These are phyloP conservation scores for Metschnikowia koreensis DNA, from an alignment of 805 yeast species.

Conservation along the genomic window DNA sequence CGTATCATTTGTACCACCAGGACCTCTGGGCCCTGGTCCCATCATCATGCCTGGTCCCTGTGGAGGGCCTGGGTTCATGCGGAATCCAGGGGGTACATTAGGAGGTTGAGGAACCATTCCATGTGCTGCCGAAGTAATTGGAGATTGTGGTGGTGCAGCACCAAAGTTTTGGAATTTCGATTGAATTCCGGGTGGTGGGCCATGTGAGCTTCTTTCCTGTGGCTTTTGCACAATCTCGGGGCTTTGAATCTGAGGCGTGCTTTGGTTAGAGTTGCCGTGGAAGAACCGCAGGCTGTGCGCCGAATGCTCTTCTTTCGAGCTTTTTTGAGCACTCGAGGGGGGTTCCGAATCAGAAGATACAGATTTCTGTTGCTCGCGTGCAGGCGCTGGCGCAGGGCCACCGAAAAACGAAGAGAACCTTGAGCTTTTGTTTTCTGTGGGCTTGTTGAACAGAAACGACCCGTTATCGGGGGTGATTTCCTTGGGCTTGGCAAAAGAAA, in stretches of 20 bases:
- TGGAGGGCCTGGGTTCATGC: conserved; percentile 4
- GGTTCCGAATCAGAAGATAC: not conserved
- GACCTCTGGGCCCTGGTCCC: conserved; percentile 3
- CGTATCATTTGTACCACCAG: conserved; percentile 31
- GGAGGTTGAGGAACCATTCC: not conserved
- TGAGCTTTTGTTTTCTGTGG: conserved; percentile 26
- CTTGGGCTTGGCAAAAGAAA: conserved; percentile 39
- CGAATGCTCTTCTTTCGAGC: not conserved
- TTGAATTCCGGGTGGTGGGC: conserved; percentile 11
- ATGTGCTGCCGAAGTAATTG: not conserved
- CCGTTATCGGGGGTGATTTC: conserved; percentile 8
- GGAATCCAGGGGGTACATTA: conserved; percentile 5
- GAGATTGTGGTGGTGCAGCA: not conserved
- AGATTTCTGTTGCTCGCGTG: not conserved
- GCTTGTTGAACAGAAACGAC: conserved; percentile 5
- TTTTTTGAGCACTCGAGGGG: not conserved
- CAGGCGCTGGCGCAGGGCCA: conserved; percentile 4
- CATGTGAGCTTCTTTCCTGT: conserved; percentile 3
- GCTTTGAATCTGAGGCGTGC: not conserved
- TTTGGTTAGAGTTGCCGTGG: conserved; percentile 1
- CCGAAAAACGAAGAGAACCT: conserved; percentile 18
- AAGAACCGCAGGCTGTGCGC: conserved; percentile 13
- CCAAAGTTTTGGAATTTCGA: conserved; percentile 3
- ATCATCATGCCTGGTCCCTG: conserved; percentile 5
- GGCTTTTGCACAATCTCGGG: not conserved